These are phyloP conservation scores for Lavandula angustifolia DNA, from an alignment of 257 asterid species.

Conservation along the genomic window DNA sequence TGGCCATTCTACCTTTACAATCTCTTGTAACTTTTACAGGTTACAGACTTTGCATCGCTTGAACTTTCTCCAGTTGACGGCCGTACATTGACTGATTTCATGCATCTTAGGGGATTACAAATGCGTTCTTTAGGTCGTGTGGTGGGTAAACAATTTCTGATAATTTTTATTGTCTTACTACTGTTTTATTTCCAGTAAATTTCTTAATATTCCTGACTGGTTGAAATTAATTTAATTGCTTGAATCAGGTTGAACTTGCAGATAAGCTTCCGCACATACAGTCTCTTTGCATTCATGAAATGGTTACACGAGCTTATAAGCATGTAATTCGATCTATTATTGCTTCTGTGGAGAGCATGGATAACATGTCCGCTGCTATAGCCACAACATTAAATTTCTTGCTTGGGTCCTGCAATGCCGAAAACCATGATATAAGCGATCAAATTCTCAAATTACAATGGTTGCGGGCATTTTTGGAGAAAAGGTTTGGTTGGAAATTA, in stretches of 20 bases:
- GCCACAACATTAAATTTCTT: constrained; percentile 84
- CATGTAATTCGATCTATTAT: constrained; percentile 87
- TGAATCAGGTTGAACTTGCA: constrained; percentile 89
- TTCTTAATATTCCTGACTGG: constrained; percentile 15
- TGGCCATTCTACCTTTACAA: constrained; percentile 20
- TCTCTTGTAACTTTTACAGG: constrained; percentile 56
- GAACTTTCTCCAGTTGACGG: constrained; percentile 99
- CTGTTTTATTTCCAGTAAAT: constrained; percentile 8
- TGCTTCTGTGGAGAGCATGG: constrained; percentile 59
- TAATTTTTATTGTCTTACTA: constrained; percentile 2
- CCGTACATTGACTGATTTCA: constrained; percentile 92
- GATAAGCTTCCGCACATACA: constrained; percentile 97
- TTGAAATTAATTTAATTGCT: constrained; percentile 34
- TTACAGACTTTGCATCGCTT: constrained; percentile 95
- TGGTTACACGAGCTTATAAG: constrained; percentile 97
- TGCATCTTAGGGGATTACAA: constrained; percentile 96
- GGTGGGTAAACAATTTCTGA: constrained; percentile 58
- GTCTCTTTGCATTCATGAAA: constrained; percentile 98
- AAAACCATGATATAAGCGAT: constrained; percentile 42
- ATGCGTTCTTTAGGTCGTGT: constrained; percentile 93
- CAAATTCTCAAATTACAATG: constrained; percentile 67
- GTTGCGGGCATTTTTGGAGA: constrained; percentile 60
- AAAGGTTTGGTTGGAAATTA: constrained; percentile 78
- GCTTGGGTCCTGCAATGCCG: constrained; percentile 62
- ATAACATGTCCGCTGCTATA: constrained; percentile 65